Evolutionary conservation across 495 filamentous ascomycete species (phyloP).

Genomic region (Patellaria atrata): DNA sequence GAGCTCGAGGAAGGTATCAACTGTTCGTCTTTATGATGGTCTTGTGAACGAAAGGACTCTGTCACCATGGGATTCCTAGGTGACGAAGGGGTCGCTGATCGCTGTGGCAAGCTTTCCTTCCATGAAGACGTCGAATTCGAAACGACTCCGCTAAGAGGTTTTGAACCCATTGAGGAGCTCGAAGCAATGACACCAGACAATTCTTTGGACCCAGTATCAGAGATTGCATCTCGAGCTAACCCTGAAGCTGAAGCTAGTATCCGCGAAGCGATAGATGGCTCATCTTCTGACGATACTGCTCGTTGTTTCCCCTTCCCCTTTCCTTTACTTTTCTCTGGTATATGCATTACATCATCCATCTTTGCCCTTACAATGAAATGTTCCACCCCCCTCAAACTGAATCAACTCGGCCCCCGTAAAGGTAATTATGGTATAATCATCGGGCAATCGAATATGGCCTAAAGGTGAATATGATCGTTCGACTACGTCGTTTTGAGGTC

Average conservation of each 20-base stretch:
- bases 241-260: slow-evolving; percentile 9
- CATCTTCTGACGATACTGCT: too few species aligned
- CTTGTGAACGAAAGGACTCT: background rate
- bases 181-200: background rate
- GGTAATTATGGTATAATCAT: too few species aligned
- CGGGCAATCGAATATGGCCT: too few species aligned
- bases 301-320: too few species aligned
- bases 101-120: slow-evolving; percentile 2
- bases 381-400: too few species aligned
- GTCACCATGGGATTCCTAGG: background rate
- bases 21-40: background rate
- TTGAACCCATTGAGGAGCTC: slow-evolving; percentile 1
- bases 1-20: background rate
- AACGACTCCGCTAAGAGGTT: background rate
- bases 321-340: too few species aligned
- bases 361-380: too few species aligned
- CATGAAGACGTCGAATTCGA: slow-evolving; percentile 2
- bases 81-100: background rate
- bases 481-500: too few species aligned
- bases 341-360: too few species aligned
- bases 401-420: too few species aligned
- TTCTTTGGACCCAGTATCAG: slow-evolving; percentile 3
- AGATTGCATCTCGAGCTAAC: slow-evolving; percentile 3
- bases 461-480: too few species aligned
- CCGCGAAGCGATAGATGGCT: slow-evolving; percentile 10